Base-by-base conservation (phyloP, 2,329 filamentous ascomycete species). In the Calonectria fujianensis region DNA sequence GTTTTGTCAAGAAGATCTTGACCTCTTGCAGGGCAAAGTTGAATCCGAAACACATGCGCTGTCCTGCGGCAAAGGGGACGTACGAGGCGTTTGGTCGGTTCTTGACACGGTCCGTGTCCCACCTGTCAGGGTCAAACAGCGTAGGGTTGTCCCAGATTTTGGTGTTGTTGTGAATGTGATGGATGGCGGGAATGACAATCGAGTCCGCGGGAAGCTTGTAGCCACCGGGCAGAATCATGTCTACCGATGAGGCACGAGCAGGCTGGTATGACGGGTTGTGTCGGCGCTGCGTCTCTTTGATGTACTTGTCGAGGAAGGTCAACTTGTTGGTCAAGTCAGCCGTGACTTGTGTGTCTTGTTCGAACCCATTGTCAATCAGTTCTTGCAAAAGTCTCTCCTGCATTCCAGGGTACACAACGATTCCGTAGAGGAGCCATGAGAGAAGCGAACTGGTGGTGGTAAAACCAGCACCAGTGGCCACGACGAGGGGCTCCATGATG, bases 231-330 rank as follows among this genome's bases (percentile, higher is more conserved):
- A 93, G 83, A 32, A 93, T 85, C 71, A 91, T 82, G 79, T 93
- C 91, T 4, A 83, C 83, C 74, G 88, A 89, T 3, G 91, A 84
- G 1, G 89, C 93, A 37, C 91, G 89, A 1, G 85, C 91, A 0
- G 91, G 90, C 77, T 93, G 91, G 83, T 89, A 93, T 0, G 90
- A 90, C 0, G 91, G 89, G 82, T 91, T 92, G 84, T 93, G 91
- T 4, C 85, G 85, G 3, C 91, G 87, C 80, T 91, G 90, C 0
- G 87, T 91, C 80, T 93, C 91, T 82, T 93, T 92, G 85, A 93
- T 84, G 81, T 88, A 91, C 61, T 88, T 87, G 80, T 92, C 90
- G 11, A 91, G 85, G 82, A 89, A 91, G 2, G 84, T 79, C 8
- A 93, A 86, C 54, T 85, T 83, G 66, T 87, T 83, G 3, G 87